Base-by-base conservation (phyloP, 1,284 basidiomycete genomes). In the Boletus albobrunnescens region DNA sequence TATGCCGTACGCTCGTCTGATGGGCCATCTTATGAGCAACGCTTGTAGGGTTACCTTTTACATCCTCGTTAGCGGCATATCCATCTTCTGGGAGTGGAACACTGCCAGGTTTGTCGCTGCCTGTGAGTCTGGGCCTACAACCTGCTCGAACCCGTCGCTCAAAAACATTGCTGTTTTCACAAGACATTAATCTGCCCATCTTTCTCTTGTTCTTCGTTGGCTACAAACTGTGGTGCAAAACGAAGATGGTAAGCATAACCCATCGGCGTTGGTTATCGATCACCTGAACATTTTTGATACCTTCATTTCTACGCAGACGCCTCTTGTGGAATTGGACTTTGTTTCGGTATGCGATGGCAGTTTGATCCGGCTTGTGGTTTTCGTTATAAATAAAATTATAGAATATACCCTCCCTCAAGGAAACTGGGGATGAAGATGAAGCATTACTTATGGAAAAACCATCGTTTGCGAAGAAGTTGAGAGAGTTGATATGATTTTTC, bases 151-250 rank as follows among this genome's bases (percentile, higher is more conserved):
- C 24, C 8, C 3, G 5, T 37, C 23, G 24, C 19, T 53, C 43
- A 56, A 38, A 36, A 24, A 31, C 23, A 17, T 8, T 12, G 24
- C 6, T 30, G 49, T n/a, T 42, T 20, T 30, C 22, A 12, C 36
- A 54, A 61, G 60, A 64, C 35, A 54, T 61, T 37, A 64, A 53
- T 30, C 24, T 61, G 2, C 56, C 60, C 6, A n/a, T 61, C 19
- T 58, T 63, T 44, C 33, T 54, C 37, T 30, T 16, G 14, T 53
- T 61, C 28, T 56, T 49, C 36, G 6, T 56, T 4, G 48, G 54
- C 17, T 60, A 75, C 78, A 84, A 71, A 38, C 76, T 47, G 55
- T 61, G 61, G 77, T 79, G 79, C 67, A 73, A 71, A 56, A 81
- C 79, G 5, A 71, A 71, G 41, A 56, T 75, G 17, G 59, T 61